Conservation (phyloP, 208 protist genomes). For the Acanthamoeba culbertsoni region DNA sequence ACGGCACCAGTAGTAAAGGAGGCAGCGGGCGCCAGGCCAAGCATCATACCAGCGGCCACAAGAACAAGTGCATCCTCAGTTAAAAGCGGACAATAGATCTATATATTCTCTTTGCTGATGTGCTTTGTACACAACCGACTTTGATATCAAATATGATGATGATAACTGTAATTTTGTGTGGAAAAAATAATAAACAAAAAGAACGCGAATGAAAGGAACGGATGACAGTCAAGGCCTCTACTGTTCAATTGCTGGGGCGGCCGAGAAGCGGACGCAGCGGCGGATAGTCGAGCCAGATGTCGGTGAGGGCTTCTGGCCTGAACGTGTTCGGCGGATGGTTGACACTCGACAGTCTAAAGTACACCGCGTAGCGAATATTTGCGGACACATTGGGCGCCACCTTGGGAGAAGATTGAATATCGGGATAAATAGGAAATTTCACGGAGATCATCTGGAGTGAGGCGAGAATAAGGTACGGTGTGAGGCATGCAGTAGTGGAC, state of each 20-base stretch:
- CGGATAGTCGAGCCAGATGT: conserved; percentile 29
- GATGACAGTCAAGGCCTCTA: too few species aligned
- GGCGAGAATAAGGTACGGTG: not conserved
- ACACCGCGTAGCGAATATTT: conserved; percentile 45
- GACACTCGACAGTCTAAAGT: conserved; percentile 30
- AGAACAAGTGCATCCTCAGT: too few species aligned
- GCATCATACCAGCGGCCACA: too few species aligned
- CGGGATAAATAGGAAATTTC: not conserved
- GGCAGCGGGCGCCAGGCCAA: too few species aligned
- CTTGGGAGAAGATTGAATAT: not conserved
- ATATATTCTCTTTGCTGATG: too few species aligned
- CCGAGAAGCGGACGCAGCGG: not conserved
- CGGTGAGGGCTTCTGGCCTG: not conserved
- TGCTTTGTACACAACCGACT: too few species aligned
- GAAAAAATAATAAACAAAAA: too few species aligned
- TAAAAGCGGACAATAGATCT: too few species aligned
- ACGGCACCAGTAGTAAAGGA: not conserved
- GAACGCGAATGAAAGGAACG: too few species aligned
- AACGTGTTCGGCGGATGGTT: not conserved
- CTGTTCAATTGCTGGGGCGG: not conserved
- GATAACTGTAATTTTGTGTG: too few species aligned
- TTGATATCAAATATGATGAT: too few species aligned
- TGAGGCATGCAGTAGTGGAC: conserved; percentile 48
- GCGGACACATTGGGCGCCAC: conserved; percentile 24
- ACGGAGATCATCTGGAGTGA: not conserved